Evolutionary conservation across 208 protist genomes (phyloP).

Genomic region (Leishmania amazonensis): DNA sequence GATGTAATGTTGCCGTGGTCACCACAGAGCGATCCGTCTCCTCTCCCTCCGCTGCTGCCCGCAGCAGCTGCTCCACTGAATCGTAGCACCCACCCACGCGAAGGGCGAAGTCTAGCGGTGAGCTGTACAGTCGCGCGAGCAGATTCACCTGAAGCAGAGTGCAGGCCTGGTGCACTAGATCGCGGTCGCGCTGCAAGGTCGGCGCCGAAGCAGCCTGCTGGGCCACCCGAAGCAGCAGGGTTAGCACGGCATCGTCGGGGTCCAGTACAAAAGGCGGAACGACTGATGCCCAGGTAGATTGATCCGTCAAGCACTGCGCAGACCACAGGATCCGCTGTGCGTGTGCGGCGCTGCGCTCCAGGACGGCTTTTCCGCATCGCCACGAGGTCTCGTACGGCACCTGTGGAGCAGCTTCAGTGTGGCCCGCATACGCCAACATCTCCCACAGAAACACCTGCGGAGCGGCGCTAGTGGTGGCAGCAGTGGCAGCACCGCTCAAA

Average conservation of each 20-base stretch:
- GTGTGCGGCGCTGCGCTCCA: constrained; percentile 55
- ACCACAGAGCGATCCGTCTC: constrained; percentile 17
- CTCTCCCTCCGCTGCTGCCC: constrained; percentile 5
- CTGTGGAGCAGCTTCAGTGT: constrained; percentile 9
- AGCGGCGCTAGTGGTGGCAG: not conserved
- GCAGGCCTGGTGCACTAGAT: constrained; percentile 38
- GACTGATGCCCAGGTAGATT: constrained; percentile 61
- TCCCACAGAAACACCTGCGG: constrained; percentile 72
- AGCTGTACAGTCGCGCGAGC: constrained; percentile 36
- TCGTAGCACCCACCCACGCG: constrained; percentile 23
- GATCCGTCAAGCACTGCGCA: constrained; percentile 65
- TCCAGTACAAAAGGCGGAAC: constrained; percentile 70
- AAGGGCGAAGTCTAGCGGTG: constrained; percentile 15
- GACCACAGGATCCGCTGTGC: constrained; percentile 54
- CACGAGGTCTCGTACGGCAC: constrained; percentile 45
- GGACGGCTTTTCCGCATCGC: constrained; percentile 63
- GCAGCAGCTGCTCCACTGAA: constrained; percentile 21
- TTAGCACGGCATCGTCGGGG: constrained; percentile 44
- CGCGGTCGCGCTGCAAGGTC: constrained; percentile 17
- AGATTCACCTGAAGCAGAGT: constrained; percentile 76
- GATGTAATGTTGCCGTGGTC: not conserved
- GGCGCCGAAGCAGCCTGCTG: constrained; percentile 14
- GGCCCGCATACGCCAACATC: constrained; percentile 38
- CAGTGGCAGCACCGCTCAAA: not conserved
- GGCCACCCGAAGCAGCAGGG: constrained; percentile 50